Evolutionary conservation across 495 filamentous ascomycete species (phyloP), one percentile per base, ranked within the genome.

Genomic region (Poronia punctata): DNA sequence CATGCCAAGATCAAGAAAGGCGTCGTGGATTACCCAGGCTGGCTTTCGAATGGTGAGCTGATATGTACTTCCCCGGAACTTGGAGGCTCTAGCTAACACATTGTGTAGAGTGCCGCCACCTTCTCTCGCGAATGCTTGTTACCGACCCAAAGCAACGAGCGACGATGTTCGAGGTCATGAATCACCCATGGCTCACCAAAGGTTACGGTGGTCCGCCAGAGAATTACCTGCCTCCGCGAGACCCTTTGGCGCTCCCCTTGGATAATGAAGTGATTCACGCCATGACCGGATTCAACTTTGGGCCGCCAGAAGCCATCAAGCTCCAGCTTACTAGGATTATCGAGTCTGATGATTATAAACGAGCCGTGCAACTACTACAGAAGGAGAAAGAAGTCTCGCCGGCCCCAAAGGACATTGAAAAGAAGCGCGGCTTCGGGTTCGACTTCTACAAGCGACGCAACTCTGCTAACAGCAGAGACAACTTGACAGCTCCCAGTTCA

Each of bases 1-100:
- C 92, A 99, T 69, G 89, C 88, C 19, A 97, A 99, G 72, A 99
- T 99, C 61, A 99, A 99, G 67, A 92, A 93, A 55, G 92, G 92
- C 27, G 66, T 81, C 14, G 93, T 99, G 15, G 92, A 99, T 58
- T 99, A 96, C 60, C 92, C 93, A 11, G 82, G 79, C 34, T 96
- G 93, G 72, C 77, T 99, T 21, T 86, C 88, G 22, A 68, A 80
- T 52, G 92, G 92, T 92, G 71, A 54, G 82, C 64, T 5, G 6
- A 34, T 0, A 15, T 21, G 7, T 28, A 12, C 16, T 22, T 30
- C 25, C 16, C 24, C 19, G 16, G 29, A 26, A 4, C 18, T 42
- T 18, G 29, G 24, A 3, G 44, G 17, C 16, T 21, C 11, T 26
- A 42, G 43, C 67, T 72, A 48, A 75, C 48, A 19, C 17, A 5